A percentile compares a stretch with the other conserved stretches of the same genome.
Evolutionary conservation across 2,329 filamentous ascomycete genomes (phyloP).

Genomic region (Xylariaceae sp.): DNA sequence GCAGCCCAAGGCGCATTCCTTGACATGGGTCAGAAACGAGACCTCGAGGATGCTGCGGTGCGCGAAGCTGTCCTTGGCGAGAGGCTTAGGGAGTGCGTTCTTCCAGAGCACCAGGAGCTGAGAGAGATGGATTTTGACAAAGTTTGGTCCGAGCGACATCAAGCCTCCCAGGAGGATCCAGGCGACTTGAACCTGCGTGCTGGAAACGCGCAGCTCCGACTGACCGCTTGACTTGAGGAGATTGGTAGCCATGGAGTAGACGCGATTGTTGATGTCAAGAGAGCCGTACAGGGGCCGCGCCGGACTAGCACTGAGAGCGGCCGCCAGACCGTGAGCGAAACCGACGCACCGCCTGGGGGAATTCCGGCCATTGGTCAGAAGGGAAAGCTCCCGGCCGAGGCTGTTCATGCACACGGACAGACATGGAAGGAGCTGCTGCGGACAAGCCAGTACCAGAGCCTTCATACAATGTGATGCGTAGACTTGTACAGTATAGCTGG

Average conservation of each 20-base stretch:
- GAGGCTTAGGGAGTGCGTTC: conserved; percentile 87
- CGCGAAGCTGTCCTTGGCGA: conserved; percentile 86
- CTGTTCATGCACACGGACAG: conserved; percentile 97
- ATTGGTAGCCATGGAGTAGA: conserved; percentile 85
- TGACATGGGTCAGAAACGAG: conserved; percentile 87
- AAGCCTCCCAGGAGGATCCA: conserved; percentile 96
- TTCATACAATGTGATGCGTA: conserved; percentile 82
- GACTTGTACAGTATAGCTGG: conserved; percentile 93
- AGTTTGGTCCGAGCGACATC: conserved; percentile 95
- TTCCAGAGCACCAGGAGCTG: conserved; percentile 94
- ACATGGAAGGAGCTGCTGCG: conserved; percentile 83
- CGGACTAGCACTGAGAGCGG: conserved; percentile 83
- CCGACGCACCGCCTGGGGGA: conserved; percentile 81
- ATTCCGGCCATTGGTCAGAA: conserved; percentile 68
- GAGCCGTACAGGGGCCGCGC: conserved; percentile 88
- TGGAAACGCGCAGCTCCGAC: conserved; percentile 83
- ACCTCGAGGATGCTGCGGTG: conserved; percentile 81
- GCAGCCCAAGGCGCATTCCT: conserved; percentile 88
- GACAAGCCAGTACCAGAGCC: conserved; percentile 81
- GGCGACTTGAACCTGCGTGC: conserved; percentile 93
- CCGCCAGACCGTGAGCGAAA: conserved; percentile 85
- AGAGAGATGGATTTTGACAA: conserved; percentile 96
- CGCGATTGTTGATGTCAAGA: conserved; percentile 87
- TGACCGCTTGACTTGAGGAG: conserved; percentile 88
- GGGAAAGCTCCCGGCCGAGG: conserved; percentile 75